Base-by-base conservation (phyloP, 257 asterid genomes). In the Nicotiana noctiflora region DNA sequence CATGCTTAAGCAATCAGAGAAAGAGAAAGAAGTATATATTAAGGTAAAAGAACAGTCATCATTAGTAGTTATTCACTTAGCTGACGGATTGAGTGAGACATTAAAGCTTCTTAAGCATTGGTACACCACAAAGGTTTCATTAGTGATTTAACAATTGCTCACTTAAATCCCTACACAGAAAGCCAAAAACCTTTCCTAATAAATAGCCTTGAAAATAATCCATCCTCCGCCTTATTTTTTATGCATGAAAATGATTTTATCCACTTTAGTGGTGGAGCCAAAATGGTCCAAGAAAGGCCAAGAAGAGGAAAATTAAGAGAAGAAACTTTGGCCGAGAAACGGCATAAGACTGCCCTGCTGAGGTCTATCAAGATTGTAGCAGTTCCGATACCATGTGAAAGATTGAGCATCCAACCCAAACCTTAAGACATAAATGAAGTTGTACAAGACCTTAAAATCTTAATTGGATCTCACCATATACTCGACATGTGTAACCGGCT, bases 1-100 rank as follows among this genome's bases (percentile, higher is more conserved):
- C 77, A 19, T 70, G 27, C 77, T 23, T 70, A 21, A 70, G 59
- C 77, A 70, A 70, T 44, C 59, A 70, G 77, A 70, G 77, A 46
- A 70, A 70, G 77, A 21, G 0, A 10, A 19, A 21, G 12, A 44
- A 70, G 77, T 44, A 70, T 25, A 62, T 44, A 70, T 70, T 70
- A 19, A 40, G 57, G 12, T 55, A 18, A 17, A 12, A 68, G 3
- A 68, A 14, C 56, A 19, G 21, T 19, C 56, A 68, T 40, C 57
- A 37, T 34, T 44, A 14, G 5, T 21, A 40, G 57, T 1, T 44
- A 70, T 70, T 44, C 56, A 37, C n/a, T 40, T 19, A 72, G 77
- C 59, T 21, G 21, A 21, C 60, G 0, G 40, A 46, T 46, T 72
- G 59, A 68, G 6, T 68, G 32, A 11, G 56, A 40, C 56, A 21